Evolutionary conservation across 2,329 filamentous ascomycete species (phyloP), one percentile per base, ranked within the genome.

Genomic region (Amauroascus niger): DNA sequence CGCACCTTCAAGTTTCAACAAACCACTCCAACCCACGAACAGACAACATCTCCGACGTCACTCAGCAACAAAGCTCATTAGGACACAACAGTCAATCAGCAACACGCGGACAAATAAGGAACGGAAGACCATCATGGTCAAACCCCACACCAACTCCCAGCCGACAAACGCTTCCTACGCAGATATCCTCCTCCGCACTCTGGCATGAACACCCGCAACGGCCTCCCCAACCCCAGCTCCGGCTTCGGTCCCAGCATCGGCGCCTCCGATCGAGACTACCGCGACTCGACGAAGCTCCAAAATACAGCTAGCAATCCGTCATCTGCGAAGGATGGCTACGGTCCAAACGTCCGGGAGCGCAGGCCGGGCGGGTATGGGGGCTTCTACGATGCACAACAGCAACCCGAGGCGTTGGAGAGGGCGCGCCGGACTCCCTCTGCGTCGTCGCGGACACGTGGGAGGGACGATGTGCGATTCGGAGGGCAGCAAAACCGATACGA

Each of bases 331-430:
- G 39, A 48, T 37, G 39, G 44, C 14, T 57, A 54, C 20, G 46
- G 54, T 24, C 24, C 47, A 3, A 20, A 30, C n/a, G 58, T 59
- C 24, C 63, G 68, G 45, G 69, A 69, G 18, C 11, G 40, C 24
- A 68, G 72, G 20, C 63, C 69, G 1, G 71, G 71, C 41, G 72
- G 71, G 22, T 74, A 74, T 54, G 71, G 72, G 33, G 71, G 71
- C 26, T 73, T 74, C 46, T 68, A 69, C 28, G 55, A 63, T 18
- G 6, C 48, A 9, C 57, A 64, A 39, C 46, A 64, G 6, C 57
- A 63, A 43, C 57, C 65, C 13, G 68, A 69, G 53, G 59, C 65
- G 54, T 40, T 57, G 41, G 62, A 69, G 8, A 67, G 67, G 5
- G 33, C 33, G 33, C 61, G 63, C 35, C 63, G 61, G 40, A 60